These are phyloP conservation scores for Aspergillus leporis DNA, from an alignment of 495 filamentous ascomycete genomes.

Conservation along the genomic window DNA sequence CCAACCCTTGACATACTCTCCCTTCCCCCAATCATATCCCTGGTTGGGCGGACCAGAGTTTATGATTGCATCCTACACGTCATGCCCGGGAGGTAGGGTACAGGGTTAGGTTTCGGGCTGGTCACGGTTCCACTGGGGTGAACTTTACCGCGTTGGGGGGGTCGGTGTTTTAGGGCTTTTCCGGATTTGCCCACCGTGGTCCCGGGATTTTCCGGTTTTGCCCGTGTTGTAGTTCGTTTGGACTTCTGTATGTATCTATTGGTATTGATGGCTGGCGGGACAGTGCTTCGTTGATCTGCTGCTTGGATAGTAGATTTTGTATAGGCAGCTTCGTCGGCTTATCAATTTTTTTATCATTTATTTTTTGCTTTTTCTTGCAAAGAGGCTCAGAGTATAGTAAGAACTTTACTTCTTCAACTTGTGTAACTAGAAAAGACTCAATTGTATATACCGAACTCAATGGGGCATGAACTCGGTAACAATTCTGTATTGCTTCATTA, in stretches of 20 bases:
- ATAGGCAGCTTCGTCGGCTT: background rate
- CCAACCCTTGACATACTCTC: too few species aligned
- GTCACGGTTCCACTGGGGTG: slow-evolving; percentile 1
- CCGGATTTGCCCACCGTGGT: slow-evolving; percentile 26
- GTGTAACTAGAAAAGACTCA: background rate
- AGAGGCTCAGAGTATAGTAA: too few species aligned
- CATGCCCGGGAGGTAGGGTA: background rate
- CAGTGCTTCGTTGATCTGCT: too few species aligned
- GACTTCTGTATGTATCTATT: background rate
- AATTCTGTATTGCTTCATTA: too few species aligned
- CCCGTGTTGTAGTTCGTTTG: background rate
- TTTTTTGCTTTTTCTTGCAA: too few species aligned
- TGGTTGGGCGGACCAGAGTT: background rate
- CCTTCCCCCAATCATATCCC: too few species aligned
- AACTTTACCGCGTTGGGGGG: background rate
- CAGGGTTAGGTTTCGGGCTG: slow-evolving; percentile 1
- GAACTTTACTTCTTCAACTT: background rate
- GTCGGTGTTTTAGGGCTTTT: slow-evolving; percentile 18
- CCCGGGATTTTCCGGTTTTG: slow-evolving; percentile 20
- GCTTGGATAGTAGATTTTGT: too few species aligned
- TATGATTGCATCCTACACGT: background rate
- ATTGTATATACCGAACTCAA: too few species aligned
- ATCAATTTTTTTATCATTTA: too few species aligned
- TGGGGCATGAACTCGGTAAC: too few species aligned
- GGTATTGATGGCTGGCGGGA: too few species aligned